A percentile compares a stretch with the other conserved stretches of the same genome.
Evolutionary conservation across 768 basidiomycete species (phyloP).

Genomic region (Tricholoma hemisulphureum): DNA sequence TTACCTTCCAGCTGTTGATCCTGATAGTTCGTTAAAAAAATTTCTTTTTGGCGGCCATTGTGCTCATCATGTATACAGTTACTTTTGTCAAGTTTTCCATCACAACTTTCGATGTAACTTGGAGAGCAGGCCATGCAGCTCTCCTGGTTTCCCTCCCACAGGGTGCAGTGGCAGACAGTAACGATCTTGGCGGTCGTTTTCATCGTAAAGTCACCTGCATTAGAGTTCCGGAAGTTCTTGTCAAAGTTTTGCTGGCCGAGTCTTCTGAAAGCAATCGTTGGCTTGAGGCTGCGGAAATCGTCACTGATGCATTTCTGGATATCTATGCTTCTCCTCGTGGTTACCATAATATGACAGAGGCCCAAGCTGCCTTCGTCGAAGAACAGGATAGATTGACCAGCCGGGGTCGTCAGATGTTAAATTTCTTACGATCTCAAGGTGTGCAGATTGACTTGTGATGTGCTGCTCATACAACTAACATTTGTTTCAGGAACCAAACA

Average conservation of each 20-base stretch:
- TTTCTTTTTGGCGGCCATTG: conserved; percentile 2
- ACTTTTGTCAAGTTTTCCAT: conserved; percentile 78
- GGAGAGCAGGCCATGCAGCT: conserved; percentile 53
- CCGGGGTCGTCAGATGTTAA: conserved; percentile 57
- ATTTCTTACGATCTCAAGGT: conserved; percentile 10
- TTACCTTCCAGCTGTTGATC: conserved; percentile 59
- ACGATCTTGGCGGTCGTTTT: conserved; percentile 69
- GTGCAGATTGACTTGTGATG: conserved; percentile 9
- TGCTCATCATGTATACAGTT: conserved; percentile 43
- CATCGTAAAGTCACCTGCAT: conserved; percentile 66
- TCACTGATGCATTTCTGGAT: conserved; percentile 60
- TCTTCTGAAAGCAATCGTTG: conserved; percentile 46
- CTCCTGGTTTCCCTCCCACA: conserved; percentile 51
- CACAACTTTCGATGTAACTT: conserved; percentile 51
- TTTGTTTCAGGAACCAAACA: conserved; percentile 23
- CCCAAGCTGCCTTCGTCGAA: conserved; percentile 65
- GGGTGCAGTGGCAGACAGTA: conserved; percentile 67
- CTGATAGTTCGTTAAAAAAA: conserved; percentile 70
- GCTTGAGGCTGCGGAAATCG: conserved; percentile 61
- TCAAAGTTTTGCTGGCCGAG: conserved; percentile 51
- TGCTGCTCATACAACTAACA: conserved; percentile 10
- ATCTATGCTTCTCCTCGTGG: conserved; percentile 63
- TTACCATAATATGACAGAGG: conserved; percentile 46
- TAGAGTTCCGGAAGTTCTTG: conserved; percentile 47
- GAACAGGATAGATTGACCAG: conserved; percentile 70